phyloP scores from a whole-genome alignment of 352 stramenopile genomes.

The Phytophthora aleatoria region DNA sequence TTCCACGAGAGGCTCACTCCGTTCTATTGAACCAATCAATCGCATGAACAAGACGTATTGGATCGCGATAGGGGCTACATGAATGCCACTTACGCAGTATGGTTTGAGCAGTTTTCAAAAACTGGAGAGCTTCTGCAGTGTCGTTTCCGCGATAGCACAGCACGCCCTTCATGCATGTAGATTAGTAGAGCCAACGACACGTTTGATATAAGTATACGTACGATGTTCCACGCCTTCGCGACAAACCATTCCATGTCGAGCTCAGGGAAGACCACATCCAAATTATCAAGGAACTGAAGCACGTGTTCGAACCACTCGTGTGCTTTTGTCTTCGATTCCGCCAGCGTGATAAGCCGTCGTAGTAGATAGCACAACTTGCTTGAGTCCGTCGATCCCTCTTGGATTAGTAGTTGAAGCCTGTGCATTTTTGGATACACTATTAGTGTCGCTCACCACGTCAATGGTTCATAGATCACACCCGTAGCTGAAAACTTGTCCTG shows the following conservation, averaged over 20 bases:
- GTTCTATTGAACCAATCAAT: constrained; percentile 27
- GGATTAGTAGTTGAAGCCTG: constrained; percentile 67
- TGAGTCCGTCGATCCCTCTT: constrained; percentile 40
- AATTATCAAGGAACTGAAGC: constrained; percentile 52
- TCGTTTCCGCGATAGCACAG: constrained; percentile 38
- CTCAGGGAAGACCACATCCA: constrained; percentile 51
- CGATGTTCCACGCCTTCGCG: constrained; percentile 78
- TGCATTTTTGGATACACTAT: constrained; percentile 6
- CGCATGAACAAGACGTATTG: constrained; percentile 5
- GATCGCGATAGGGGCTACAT: neutral
- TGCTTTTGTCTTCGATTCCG: constrained; percentile 44
- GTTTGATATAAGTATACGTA: constrained; percentile 29
- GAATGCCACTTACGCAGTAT: constrained; percentile 45
- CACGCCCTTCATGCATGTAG: constrained; percentile 35
- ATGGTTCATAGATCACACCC: constrained; percentile 33
- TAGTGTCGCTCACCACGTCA: neutral
- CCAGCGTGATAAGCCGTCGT: constrained; percentile 58
- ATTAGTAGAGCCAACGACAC: constrained; percentile 7
- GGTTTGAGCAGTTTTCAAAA: constrained; percentile 48
- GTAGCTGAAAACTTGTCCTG: constrained; percentile 64
- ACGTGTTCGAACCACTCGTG: constrained; percentile 74
- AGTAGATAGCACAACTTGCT: constrained; percentile 63
- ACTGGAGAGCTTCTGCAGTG: constrained; percentile 38
- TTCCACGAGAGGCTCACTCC: constrained; percentile 31
- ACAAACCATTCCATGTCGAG: constrained; percentile 76